Evolutionary conservation across 345 rosid species (phyloP).

Genomic region (Sisymbrium altissimum): DNA sequence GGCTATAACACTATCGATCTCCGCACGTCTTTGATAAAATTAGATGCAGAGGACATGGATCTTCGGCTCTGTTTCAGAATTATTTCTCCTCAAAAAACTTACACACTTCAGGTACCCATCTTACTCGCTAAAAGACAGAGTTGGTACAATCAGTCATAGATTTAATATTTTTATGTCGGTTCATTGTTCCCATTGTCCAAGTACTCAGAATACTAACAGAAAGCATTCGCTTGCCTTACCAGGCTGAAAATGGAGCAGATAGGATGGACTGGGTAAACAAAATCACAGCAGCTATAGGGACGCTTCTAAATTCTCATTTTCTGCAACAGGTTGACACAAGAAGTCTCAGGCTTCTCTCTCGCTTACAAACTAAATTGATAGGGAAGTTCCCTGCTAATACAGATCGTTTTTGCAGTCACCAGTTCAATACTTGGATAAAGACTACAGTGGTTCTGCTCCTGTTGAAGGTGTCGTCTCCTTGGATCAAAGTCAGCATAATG

Average conservation of each 20-base stretch:
- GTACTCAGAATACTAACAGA: not conserved
- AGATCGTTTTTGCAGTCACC: slow-evolving; percentile 44
- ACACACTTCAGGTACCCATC: slow-evolving; percentile 71
- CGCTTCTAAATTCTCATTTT: slow-evolving; percentile 73
- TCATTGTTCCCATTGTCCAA: not conserved
- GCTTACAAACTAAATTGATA: not conserved
- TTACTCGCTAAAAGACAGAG: slow-evolving; percentile 2
- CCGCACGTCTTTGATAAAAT: slow-evolving; percentile 60
- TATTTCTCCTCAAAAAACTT: slow-evolving; percentile 72
- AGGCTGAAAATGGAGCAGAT: slow-evolving; percentile 95
- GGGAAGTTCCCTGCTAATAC: slow-evolving; percentile 26
- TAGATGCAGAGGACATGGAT: slow-evolving; percentile 78
- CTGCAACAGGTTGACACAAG: slow-evolving; percentile 61
- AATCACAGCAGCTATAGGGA: slow-evolving; percentile 66
- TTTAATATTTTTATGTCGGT: not conserved
- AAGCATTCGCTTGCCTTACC: slow-evolving; percentile 12
- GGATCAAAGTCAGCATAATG: slow-evolving; percentile 34
- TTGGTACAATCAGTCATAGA: not conserved
- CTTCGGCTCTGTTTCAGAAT: slow-evolving; percentile 89
- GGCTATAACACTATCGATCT: slow-evolving; percentile 60
- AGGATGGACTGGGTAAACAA: slow-evolving; percentile 88
- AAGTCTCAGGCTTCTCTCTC: slow-evolving; percentile 10
- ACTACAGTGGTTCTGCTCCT: slow-evolving; percentile 30
- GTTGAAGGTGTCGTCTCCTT: slow-evolving; percentile 33
- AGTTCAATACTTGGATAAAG: slow-evolving; percentile 32